These are phyloP conservation scores for Pyrus communis DNA, from an alignment of 306 rosid species.

Conservation along the genomic window DNA sequence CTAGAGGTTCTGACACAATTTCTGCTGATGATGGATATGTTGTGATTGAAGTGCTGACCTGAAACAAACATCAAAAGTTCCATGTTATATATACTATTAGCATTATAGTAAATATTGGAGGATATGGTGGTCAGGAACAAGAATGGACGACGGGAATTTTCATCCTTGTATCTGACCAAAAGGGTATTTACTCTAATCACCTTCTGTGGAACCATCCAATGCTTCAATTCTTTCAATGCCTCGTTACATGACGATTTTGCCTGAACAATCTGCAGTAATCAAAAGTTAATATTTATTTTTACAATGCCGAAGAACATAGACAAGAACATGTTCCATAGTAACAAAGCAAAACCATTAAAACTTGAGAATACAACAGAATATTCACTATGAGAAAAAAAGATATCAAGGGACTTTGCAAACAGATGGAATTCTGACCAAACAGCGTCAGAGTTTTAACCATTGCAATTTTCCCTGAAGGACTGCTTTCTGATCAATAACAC, in stretches of 20 bases:
- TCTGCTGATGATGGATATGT: constrained; percentile 79
- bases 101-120: background rate
- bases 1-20: constrained; percentile 83
- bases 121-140: background rate
- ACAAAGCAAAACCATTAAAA: too few species aligned
- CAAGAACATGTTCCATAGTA: background rate
- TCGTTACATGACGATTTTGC: constrained; percentile 48
- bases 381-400: background rate
- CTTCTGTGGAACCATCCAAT: constrained; percentile 75
- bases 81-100: too few species aligned
- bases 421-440: too few species aligned
- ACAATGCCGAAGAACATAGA: background rate
- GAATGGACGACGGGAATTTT: background rate
- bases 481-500: too few species aligned
- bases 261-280: constrained; percentile 44
- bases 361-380: too few species aligned
- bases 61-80: background rate
- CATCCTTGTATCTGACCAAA: background rate
- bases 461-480: too few species aligned
- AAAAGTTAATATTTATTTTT: background rate
- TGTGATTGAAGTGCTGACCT: constrained; percentile 69
- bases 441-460: too few species aligned
- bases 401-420: too few species aligned
- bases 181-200: constrained; percentile 10
- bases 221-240: constrained; percentile 49